Conservation (phyloP, 768 basidiomycete genomes). For the Boletales sp. region DNA sequence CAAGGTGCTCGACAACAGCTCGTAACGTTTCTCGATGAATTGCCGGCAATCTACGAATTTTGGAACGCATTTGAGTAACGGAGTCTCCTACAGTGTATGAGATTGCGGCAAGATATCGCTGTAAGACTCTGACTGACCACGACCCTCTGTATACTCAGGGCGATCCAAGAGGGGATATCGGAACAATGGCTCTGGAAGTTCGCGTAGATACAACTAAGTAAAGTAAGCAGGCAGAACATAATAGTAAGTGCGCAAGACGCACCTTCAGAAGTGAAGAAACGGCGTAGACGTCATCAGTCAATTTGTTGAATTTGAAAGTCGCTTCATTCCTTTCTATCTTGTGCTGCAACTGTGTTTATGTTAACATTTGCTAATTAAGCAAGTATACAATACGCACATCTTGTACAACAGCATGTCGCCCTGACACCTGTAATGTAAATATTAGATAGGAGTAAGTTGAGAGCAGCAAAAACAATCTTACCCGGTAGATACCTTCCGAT, state of each 20-base stretch:
- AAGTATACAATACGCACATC: constrained; percentile 45
- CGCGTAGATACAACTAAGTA: constrained; percentile 70
- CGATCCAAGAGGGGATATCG: constrained; percentile 77
- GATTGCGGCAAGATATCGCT: neutral
- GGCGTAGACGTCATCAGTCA: constrained; percentile 75
- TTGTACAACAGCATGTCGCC: constrained; percentile 81
- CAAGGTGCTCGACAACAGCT: constrained; percentile 77
- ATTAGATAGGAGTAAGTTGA: neutral
- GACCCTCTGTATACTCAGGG: constrained; percentile 72
- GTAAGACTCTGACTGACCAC: constrained; percentile 44
- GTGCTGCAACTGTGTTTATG: constrained; percentile 61
- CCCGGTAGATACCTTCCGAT: constrained; percentile 78
- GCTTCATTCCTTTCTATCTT: constrained; percentile 83
- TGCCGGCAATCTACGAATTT: constrained; percentile 77
- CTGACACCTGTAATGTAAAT: constrained; percentile 57
- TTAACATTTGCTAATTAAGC: neutral
- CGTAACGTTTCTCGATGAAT: constrained; percentile 86
- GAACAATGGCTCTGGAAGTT: constrained; percentile 89
- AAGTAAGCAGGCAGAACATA: neutral
- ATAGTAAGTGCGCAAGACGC: neutral
- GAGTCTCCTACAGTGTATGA: constrained; percentile 52
- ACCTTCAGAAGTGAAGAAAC: constrained; percentile 87
- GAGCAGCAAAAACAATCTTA: constrained; percentile 30
- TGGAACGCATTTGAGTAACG: constrained; percentile 80
- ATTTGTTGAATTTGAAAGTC: constrained; percentile 67